These are phyloP conservation scores for Scortechinia acanthostroma DNA, from an alignment of 2,329 filamentous ascomycete genomes.

Conservation along the genomic window DNA sequence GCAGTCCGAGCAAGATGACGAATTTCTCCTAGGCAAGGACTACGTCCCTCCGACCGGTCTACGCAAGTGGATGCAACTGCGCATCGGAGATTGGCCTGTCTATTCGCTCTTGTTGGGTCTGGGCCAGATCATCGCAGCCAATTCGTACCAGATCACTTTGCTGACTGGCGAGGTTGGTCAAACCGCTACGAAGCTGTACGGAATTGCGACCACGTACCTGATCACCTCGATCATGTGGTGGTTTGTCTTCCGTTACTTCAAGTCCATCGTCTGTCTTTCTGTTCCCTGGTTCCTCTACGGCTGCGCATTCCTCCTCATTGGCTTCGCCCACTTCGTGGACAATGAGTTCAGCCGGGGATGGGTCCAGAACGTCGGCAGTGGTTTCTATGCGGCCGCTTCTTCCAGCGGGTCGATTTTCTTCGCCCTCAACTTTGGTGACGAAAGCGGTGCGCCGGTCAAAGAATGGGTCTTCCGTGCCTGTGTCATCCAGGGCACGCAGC, in stretches of 20 bases:
- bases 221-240: conserved; percentile 53
- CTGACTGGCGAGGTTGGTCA: conserved; percentile 55
- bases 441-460: conserved; percentile 53
- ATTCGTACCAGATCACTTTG: conserved; percentile 64
- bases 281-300: conserved; percentile 58
- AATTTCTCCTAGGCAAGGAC: conserved; percentile 45
- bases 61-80: conserved; percentile 42
- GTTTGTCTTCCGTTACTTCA: conserved; percentile 47
- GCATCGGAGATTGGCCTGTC: conserved; percentile 56
- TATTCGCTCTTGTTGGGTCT: conserved; percentile 57
- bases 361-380: conserved; percentile 54
- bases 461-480: conserved; percentile 62
- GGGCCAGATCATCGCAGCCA: conserved; percentile 56
- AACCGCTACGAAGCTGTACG: conserved; percentile 48
- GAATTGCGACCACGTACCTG: conserved; percentile 51
- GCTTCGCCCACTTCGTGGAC: conserved; percentile 43
- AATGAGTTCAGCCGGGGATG: conserved; percentile 31
- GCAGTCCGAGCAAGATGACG: conserved; percentile 30
- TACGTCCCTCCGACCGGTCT: conserved; percentile 48
- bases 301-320: conserved; percentile 53
- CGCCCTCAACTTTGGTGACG: conserved; percentile 59
- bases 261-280: conserved; percentile 46
- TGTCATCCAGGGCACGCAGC: conserved; percentile 59
- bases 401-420: conserved; percentile 60
- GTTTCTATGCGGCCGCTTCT: conserved; percentile 53